Evolutionary conservation across 345 rosid species (phyloP), one percentile per base, ranked within the genome.

Genomic region (Sonneratia alba): DNA sequence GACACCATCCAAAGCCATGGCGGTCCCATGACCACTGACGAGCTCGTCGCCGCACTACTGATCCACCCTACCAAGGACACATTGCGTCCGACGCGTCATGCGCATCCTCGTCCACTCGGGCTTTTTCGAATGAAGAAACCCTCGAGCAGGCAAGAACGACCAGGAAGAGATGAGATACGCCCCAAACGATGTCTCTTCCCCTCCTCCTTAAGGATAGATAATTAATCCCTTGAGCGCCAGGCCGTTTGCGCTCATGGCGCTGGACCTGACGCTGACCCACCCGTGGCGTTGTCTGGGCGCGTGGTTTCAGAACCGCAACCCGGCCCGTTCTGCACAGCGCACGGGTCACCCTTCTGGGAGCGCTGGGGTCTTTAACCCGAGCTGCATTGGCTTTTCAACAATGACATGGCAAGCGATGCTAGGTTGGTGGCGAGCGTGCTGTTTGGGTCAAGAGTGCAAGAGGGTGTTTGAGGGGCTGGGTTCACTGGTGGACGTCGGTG

Each of bases 1-100:
- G 86, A 85, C 74, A 47, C 72, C 71, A 72, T 87, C 74, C 85
- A 82, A 74, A 67, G 36, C 75, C 86, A 81, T 53, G 83, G 80
- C 70, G 74, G 74, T 24, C 85, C 83, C 74, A 80, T 85, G 71
- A 78, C 86, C 21, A 74, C 79, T 9, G 14, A 71, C 36, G 70
- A 78, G 22, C 67, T 87, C 6, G 75, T 76, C 66, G n/a, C 81
- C 3, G 74, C 79, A n/a, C 12, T 57, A 0, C 69, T 82, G 19
- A 45, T 85, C 62, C 76, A 62, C 7, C 73, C 81, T 1, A 9
- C 75, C n/a, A 85, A 82, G 77, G 77, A n/a, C 70, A 5, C 21
- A 1, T 13, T 49, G 27, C 72, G 15, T 85, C 24, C 32, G 67
- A 34, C 78, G 87, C 40, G 77, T 85, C 43, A 87, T 87, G 91